A percentile compares a stretch with the other conserved stretches of the same genome.
Evolutionary conservation across 2,329 filamentous ascomycete species (phyloP).

Genomic region (Pezicula rhizophila): DNA sequence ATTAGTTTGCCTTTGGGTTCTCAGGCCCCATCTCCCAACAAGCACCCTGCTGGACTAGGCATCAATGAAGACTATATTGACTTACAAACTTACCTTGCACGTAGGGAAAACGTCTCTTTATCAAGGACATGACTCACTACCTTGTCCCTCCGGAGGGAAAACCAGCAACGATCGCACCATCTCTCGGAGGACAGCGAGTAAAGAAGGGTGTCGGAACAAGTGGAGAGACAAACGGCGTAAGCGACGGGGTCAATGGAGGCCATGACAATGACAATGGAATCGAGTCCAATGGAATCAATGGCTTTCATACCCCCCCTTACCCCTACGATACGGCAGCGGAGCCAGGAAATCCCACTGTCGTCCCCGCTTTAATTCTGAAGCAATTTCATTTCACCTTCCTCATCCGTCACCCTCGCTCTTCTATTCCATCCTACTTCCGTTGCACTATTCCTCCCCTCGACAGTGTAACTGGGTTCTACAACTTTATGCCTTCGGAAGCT

Average conservation of each 20-base stretch:
- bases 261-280: conserved; percentile 16
- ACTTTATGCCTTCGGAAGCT: conserved; percentile 83
- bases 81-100: conserved; percentile 33
- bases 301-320: conserved; percentile 37
- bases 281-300: conserved; percentile 21
- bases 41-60: too few relatives aligned
- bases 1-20: too few relatives aligned
- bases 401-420: conserved; percentile 88
- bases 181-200: conserved; percentile 41
- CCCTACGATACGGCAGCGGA: conserved; percentile 55
- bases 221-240: conserved; percentile 18
- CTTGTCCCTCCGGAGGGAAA: conserved; percentile 69
- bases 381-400: conserved; percentile 93
- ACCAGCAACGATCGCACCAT: conserved; percentile 67
- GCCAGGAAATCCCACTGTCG: conserved; percentile 73
- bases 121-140: conserved; percentile 97
- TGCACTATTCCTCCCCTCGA: conserved; percentile 87
- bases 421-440: conserved; percentile 89
- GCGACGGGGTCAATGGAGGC: conserved; percentile 9
- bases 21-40: too few relatives aligned
- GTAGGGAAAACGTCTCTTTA: conserved; percentile 86
- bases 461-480: conserved; percentile 73
- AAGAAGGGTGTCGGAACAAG: conserved; percentile 28
- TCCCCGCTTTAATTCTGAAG: conserved; percentile 68
- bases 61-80: too few relatives aligned